Conservation (phyloP, 2,329 filamentous ascomycete species). For the Nemania sp. region DNA sequence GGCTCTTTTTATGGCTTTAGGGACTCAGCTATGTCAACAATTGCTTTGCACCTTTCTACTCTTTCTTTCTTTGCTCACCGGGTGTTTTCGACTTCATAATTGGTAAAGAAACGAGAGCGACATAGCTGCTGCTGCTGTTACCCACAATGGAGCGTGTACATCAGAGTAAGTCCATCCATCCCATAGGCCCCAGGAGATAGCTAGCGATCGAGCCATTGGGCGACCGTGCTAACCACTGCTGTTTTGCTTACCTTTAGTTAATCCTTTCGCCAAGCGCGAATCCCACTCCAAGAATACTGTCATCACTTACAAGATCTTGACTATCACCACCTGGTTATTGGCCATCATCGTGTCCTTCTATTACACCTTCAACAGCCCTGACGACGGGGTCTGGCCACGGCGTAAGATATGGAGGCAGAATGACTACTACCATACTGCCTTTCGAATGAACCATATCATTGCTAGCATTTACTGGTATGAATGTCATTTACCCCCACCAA, state of each 20-base stretch:
- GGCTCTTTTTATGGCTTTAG: constrained; percentile 1
- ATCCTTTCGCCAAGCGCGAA: constrained; percentile 81
- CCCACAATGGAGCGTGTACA: constrained; percentile 50
- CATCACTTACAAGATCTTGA: constrained; percentile 80
- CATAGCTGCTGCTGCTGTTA: not conserved
- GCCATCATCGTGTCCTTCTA: constrained; percentile 79
- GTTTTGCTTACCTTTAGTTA: constrained; percentile 61
- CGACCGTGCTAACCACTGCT: constrained; percentile 23
- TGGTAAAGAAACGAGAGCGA: constrained; percentile 5
- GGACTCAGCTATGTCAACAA: not conserved
- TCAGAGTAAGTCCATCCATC: constrained; percentile 43
- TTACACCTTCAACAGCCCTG: constrained; percentile 75
- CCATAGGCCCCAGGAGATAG: not conserved
- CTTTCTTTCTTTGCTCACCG: not conserved
- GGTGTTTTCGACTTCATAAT: not conserved
- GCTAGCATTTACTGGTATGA: constrained; percentile 80
- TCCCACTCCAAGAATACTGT: constrained; percentile 71
- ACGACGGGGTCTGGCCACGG: constrained; percentile 69
- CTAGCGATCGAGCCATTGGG: not conserved
- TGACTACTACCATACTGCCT: constrained; percentile 73
- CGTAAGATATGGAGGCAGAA: constrained; percentile 83
- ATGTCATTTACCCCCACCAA: constrained; percentile 14
- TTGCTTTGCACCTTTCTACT: not conserved
- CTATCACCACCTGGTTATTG: constrained; percentile 79
- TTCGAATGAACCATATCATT: constrained; percentile 76